These are phyloP conservation scores for Cylindrodendrum hubeiense DNA, from an alignment of 2,329 filamentous ascomycete species.

Conservation along the genomic window DNA sequence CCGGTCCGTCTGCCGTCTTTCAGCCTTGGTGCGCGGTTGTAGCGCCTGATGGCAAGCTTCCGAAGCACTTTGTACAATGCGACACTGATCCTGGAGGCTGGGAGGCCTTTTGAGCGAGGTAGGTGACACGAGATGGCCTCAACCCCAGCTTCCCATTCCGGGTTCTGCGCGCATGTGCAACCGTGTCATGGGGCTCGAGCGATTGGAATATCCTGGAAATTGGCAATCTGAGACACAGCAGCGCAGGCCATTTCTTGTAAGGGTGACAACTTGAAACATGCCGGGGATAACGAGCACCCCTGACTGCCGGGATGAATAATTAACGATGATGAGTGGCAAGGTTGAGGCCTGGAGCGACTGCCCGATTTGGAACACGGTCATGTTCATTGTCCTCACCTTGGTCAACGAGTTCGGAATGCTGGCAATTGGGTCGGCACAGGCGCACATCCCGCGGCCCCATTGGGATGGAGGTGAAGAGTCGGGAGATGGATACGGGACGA, in stretches of 20 bases:
- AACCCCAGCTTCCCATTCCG: neutral
- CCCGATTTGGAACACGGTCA: conserved; percentile 15
- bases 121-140: neutral
- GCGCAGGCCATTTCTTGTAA: conserved; percentile 27
- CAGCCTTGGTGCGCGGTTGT: conserved; percentile 10
- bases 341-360: conserved; percentile 3
- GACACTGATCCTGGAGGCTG: neutral
- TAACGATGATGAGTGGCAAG: conserved; percentile 10
- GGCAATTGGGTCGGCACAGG: conserved; percentile 1
- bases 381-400: conserved; percentile 11
- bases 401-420: neutral
- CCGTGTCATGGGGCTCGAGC: conserved; percentile 21
- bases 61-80: neutral
- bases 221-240: conserved; percentile 44
- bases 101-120: neutral
- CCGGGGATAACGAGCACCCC: conserved; percentile 16
- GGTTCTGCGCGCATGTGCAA: conserved; percentile 9
- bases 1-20: too few relatives aligned
- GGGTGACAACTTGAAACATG: conserved; percentile 39
- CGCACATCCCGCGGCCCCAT: conserved; percentile 5
- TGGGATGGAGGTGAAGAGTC: neutral
- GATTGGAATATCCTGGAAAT: conserved; percentile 35
- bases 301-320: conserved; percentile 12
- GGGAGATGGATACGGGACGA: neutral
- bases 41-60: conserved; percentile 1